Conservation (phyloP, 2,329 filamentous ascomycete genomes). For the Neophaeococcomyces aloes region DNA sequence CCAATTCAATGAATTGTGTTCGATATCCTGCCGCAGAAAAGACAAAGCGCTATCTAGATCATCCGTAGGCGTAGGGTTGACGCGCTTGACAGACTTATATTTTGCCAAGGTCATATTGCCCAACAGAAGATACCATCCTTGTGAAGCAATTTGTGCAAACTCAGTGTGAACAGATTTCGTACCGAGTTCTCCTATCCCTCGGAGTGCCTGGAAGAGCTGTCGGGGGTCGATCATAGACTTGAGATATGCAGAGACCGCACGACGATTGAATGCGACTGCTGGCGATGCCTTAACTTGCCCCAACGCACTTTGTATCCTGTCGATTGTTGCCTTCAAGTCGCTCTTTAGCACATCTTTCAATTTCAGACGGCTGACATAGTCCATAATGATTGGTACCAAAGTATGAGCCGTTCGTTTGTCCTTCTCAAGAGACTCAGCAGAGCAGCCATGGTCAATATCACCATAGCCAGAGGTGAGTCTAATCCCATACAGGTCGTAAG, state of each 20-base stretch:
- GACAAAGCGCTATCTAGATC: constrained; percentile 72
- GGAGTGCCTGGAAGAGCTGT: constrained; percentile 67
- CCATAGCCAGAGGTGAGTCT: constrained; percentile 61
- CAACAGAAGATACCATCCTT: constrained; percentile 86
- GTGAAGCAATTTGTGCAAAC: constrained; percentile 57
- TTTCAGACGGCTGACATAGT: constrained; percentile 69
- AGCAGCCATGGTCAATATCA: constrained; percentile 69
- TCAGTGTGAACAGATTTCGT: constrained; percentile 61
- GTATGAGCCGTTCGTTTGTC: constrained; percentile 71
- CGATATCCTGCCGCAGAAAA: constrained; percentile 70
- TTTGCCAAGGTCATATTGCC: constrained; percentile 82
- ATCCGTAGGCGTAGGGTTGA: constrained; percentile 68
- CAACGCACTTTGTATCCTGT: constrained; percentile 82
- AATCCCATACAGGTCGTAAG: constrained; percentile 72
- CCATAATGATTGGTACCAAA: constrained; percentile 72
- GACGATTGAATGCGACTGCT: constrained; percentile 75
- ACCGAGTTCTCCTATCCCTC: constrained; percentile 64
- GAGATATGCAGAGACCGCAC: constrained; percentile 69
- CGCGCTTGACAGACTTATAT: constrained; percentile 68
- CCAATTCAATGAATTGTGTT: constrained; percentile 73
- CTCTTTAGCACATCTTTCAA: constrained; percentile 89
- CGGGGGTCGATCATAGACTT: constrained; percentile 76
- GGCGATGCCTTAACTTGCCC: constrained; percentile 67
- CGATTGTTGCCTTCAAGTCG: constrained; percentile 78
- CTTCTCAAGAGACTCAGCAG: constrained; percentile 52